Evolutionary conservation across 2,329 filamentous ascomycete genomes (phyloP).

Genomic region (Lasiodiplodia theobromae): DNA sequence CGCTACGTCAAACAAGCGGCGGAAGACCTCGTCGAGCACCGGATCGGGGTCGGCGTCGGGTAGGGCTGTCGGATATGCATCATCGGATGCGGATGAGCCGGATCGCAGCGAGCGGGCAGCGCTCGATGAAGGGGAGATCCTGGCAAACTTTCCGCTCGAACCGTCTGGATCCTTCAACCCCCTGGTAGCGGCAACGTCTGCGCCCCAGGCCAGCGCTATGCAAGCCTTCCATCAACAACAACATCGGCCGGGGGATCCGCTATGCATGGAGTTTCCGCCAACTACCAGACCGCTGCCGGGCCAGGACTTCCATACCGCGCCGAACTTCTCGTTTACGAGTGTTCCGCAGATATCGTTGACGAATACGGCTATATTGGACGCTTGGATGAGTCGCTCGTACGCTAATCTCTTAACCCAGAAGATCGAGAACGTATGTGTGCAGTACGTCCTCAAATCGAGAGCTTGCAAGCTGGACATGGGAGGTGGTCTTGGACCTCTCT

Average conservation of each 20-base stretch:
- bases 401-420: constrained; percentile 7
- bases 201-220: background rate
- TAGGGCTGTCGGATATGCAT: background rate
- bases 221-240: background rate
- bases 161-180: background rate
- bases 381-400: constrained; percentile 9
- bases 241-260: too few species aligned
- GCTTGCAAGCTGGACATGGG: background rate
- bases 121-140: background rate
- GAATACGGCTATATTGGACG: constrained; percentile 5
- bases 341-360: constrained; percentile 5
- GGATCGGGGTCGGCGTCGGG: background rate
- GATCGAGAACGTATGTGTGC: constrained; percentile 13
- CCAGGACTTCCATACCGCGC: background rate
- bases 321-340: background rate
- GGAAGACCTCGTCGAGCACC: constrained; percentile 5
- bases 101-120: background rate
- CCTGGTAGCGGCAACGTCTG: background rate
- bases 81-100: constrained; percentile 10
- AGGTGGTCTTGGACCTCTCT: background rate
- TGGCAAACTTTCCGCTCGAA: background rate
- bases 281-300: background rate
- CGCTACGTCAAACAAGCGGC: background rate
- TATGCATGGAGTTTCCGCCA: background rate
- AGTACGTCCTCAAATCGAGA: background rate